Percentiles rank a stretch among this genome's conserved stretches.
Conservation (phyloP, 257 asterid genomes). For the Anisodus acutangulus region DNA sequence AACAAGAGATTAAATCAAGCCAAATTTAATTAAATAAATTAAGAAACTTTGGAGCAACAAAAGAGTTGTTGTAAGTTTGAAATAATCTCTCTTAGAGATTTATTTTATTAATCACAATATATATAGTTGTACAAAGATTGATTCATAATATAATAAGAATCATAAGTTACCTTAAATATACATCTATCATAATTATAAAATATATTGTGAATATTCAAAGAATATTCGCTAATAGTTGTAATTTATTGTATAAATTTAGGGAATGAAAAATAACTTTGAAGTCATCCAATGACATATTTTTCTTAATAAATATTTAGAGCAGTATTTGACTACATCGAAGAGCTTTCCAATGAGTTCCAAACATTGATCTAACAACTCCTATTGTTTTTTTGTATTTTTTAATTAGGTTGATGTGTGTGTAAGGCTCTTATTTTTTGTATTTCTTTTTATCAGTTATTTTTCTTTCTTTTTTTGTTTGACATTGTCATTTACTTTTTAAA, state of each 20-base stretch:
- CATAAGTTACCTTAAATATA: too few species aligned
- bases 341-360: constrained; percentile 34
- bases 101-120: too few species aligned
- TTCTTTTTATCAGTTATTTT: not conserved
- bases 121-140: too few species aligned
- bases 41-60: not conserved
- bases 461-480: not conserved
- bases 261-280: not conserved
- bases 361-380: constrained; percentile 26
- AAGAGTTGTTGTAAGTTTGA: not conserved
- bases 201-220: too few species aligned
- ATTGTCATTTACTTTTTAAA: not conserved
- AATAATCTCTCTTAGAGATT: too few species aligned
- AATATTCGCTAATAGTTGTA: not conserved
- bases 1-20: not conserved
- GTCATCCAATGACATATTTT: not conserved
- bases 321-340: constrained; percentile 42
- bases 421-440: not conserved
- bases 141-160: too few species aligned
- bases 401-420: not conserved
- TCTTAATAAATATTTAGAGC: constrained; percentile 21
- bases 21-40: not conserved
- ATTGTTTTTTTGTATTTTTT: not conserved
- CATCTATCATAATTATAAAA: too few species aligned
- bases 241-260: not conserved